Base-by-base conservation (phyloP, 169 alveolate species). In the Plasmodium billcollinsi region DNA sequence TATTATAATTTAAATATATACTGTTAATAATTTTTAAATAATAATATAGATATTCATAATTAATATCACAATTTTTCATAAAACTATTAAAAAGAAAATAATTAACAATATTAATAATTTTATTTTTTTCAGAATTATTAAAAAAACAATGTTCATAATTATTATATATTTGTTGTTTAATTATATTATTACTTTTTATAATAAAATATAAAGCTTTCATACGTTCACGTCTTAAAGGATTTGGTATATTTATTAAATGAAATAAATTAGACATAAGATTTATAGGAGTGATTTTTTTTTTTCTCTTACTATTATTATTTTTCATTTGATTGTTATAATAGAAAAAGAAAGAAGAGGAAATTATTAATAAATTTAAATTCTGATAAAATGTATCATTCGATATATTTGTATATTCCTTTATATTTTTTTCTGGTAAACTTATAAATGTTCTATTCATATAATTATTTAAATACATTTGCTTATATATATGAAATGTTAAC, bases 111-210 rank as follows among this genome's bases (percentile, higher is more conserved):
- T 78, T 76, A 24, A 78, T 78, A 65, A 78, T 50, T 78, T 78
- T 78, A 39, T 78, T 78, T 18, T 59, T 78, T 65, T 50, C 74
- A 15, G 75, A 39, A 24, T 18, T 12, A 33, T 74, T 20, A 18
- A 78, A 78, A 63, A 75, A 75, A 2, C 89, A 78, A 45, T 78
- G 76, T 50, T 78, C 89, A 66, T 29, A 78, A 66, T 78, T 78
- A 59, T 66, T 78, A 56, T 33, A 78, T 65, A 66, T 59, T 52
- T 78, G 89, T 9, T 78, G 72, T 47, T 78, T 78, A 43, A 78
- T 78, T 50, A 78, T 78, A 21, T 65, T 67, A 15, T 65, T 65
- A 12, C 78, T n/a, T 50, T 78, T 78, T 52, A 78, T 26, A n/a
- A 78, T 14, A 7, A 21, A 26, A 61, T 66, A 56, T 18, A 78